Evolutionary conservation across 179 eudicot species (phyloP), one percentile per base, ranked within the genome.

Genomic region (Beta macrorhiza): DNA sequence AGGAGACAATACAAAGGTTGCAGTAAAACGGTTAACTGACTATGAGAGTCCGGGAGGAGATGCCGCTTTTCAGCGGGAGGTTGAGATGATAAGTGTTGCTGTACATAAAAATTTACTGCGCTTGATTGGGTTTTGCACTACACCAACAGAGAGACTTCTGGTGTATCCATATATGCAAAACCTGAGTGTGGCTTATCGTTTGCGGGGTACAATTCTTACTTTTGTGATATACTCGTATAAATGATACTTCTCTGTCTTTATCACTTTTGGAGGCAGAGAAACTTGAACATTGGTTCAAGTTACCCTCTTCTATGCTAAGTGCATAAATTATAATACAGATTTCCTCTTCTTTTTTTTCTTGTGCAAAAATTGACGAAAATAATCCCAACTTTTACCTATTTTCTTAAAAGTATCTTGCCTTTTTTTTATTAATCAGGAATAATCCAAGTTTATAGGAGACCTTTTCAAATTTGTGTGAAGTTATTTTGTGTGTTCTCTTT

Each of bases 51-150:
- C 98, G 0, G 99, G 96, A 80, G 96, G 98, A 4, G 99, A 96
- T 82, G 90, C 92, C 69, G 98, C 99, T 19, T 96, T 96, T 80
- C 98, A 90, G 70, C 93, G 98, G 73, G 99, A 96, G 82, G 99
- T 96, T 84, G 99, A 94, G 94, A 91, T 96, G 99, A 96, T 96
- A 76, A 96, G 99, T 83, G 96, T 96, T 63, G 99, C 99, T 81
- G 98, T 96, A 67, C 99, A 96, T 87, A 88, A 88, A 84, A 96
- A 96, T 82, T 87, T 96, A 19, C 86, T 96, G 80, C 92, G 94
- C 63, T 83, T 96, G 79, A 96, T 92, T 78, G 99, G 99, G 22
- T 94, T 94, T 84, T 96, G 99, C 86, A 92, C 99, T 63, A 96
- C 99, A 45, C 90, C 96, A 67, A 96, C 98, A 20, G 99, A 96